Percentiles rank a stretch among this genome's conserved stretches.
phyloP scores from a whole-genome alignment of 2,329 filamentous ascomycete genomes.

The Colletotrichum echinochloae region DNA sequence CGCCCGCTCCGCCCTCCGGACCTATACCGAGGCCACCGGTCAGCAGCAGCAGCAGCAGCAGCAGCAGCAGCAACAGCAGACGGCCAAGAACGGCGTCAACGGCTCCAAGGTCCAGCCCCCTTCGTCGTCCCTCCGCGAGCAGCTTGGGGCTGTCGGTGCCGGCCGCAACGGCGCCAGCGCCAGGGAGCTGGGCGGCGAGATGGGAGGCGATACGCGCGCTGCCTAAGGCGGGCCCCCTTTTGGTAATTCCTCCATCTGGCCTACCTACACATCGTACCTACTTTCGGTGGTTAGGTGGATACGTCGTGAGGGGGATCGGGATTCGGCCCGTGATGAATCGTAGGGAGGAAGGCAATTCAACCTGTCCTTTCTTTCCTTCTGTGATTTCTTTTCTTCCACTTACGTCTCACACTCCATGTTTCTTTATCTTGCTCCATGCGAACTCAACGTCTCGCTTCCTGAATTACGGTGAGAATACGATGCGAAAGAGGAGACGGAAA shows the following conservation, averaged over 20 bases:
- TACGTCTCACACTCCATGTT: not conserved
- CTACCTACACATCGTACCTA: conserved; percentile 7
- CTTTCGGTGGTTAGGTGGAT: not conserved
- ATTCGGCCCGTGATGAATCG: not conserved
- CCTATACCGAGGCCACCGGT: conserved; percentile 49
- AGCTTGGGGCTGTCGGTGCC: conserved; percentile 46
- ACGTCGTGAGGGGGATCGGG: not conserved
- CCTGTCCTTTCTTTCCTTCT: conserved; percentile 10
- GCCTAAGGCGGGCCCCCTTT: conserved; percentile 14
- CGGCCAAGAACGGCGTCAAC: conserved; percentile 27
- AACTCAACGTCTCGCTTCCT: conserved; percentile 38
- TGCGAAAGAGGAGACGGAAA: conserved; percentile 1
- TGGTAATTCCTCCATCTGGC: not conserved
- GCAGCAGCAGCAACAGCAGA: conserved; percentile 10
- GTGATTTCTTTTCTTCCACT: not conserved
- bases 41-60: conserved; percentile 41
- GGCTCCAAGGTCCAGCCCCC: conserved; percentile 42
- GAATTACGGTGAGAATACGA: not conserved
- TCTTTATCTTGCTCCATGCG: conserved; percentile 35
- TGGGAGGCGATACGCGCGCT: conserved; percentile 68
- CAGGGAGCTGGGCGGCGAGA: conserved; percentile 69
- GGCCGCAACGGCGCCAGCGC: conserved; percentile 32
- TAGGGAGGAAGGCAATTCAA: conserved; percentile 28
- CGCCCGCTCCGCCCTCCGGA: conserved; percentile 56
- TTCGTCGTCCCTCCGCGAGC: conserved; percentile 37